Evolutionary conservation across 23 red algal genomes (phyloP).

Genomic region (Chondrus crispus): DNA sequence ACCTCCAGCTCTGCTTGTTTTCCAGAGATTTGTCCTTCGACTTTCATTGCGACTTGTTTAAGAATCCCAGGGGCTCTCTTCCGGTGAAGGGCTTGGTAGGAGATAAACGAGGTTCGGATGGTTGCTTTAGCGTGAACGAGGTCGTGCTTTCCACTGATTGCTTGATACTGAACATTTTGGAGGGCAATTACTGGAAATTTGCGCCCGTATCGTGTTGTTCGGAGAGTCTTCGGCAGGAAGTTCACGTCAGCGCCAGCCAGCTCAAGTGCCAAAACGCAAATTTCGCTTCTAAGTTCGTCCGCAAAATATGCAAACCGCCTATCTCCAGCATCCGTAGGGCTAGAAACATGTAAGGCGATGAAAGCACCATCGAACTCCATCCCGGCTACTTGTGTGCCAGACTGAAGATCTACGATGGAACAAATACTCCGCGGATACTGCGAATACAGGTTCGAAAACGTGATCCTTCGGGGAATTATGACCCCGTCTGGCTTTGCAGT

Average conservation of each 20-base stretch:
- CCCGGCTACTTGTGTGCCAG: background rate
- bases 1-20: slow-evolving; percentile 40
- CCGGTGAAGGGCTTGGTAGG: background rate
- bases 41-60: background rate
- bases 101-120: slow-evolving; percentile 38
- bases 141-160: slow-evolving; percentile 21
- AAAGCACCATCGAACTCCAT: slow-evolving; percentile 55
- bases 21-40: background rate
- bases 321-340: background rate
- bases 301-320: slow-evolving; percentile 46
- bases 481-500: slow-evolving; percentile 22
- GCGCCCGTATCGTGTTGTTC: background rate
- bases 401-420: slow-evolving; percentile 11
- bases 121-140: slow-evolving; percentile 42
- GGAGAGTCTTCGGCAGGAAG: slow-evolving; percentile 33
- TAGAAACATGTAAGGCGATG: slow-evolving; percentile 34
- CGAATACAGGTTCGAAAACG: background rate
- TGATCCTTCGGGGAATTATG: background rate
- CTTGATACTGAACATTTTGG: slow-evolving; percentile 13
- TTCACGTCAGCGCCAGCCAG: slow-evolving; percentile 31
- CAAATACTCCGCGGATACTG: slow-evolving; percentile 14
- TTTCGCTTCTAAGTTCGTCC: slow-evolving; percentile 18
- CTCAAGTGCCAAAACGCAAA: slow-evolving; percentile 40
- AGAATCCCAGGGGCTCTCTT: background rate
- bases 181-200: slow-evolving; percentile 28